Evolutionary conservation across 208 protist species (phyloP), one percentile per base, ranked within the genome.

Genomic region (Porcisia deanei): DNA sequence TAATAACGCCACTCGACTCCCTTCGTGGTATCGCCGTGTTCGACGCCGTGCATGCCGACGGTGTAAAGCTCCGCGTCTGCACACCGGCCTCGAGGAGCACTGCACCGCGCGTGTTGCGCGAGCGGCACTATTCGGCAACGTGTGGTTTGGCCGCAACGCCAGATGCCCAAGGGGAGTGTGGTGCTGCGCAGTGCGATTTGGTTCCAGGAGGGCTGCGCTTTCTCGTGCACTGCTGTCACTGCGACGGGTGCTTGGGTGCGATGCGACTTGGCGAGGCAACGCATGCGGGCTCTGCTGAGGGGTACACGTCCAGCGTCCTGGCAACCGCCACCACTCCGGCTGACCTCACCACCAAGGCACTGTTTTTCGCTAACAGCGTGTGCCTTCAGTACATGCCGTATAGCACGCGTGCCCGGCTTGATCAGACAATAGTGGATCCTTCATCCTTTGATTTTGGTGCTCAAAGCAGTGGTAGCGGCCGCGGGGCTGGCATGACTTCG

Each of bases 281-380:
- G 18, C 16, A 9, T 34, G 72, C 60, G 6, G 30, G 43, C 20
- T 34, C 60, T 30, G 72, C 60, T 2, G 60, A 59, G 3, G 30
- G 58, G 43, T 9, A 10, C 37, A 53, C n/a, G 20, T 8, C 10
- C 37, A 69, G 7, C 8, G 57, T 12, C 10, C 37, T 55, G 57
- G 41, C 18, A 16, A 43, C 18, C 7, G 41, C 63, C 10, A 1
- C 58, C 14, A 18, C 68, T 22, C 18, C 69, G 1, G 1, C 61
- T 30, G 30, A 53, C 34, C 74, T 20, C 30, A 30, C 30, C 30
- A 34, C 34, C 8, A 60, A 39, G 22, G 34, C 68, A 14, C 63
- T 85, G n/a, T 89, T 92, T 73, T 82, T 85, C 25, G 87, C 85
- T 9, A 93, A 95, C 77, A 93, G 91, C 71, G 84, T 70, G 34